Conservation (phyloP, 2,329 filamentous ascomycete species). For the Didymella pomorum region DNA sequence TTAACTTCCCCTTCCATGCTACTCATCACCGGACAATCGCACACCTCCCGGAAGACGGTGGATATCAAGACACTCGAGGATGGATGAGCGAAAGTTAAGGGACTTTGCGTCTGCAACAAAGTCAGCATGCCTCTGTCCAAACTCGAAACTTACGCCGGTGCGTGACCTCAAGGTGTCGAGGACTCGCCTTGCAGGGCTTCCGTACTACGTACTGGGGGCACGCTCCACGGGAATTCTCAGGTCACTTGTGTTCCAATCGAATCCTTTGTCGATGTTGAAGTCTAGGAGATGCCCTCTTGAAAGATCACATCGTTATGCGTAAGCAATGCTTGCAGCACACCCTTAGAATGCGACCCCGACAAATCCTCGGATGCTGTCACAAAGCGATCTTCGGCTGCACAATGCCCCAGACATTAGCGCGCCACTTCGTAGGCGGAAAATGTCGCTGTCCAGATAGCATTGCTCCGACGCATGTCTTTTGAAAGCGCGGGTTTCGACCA, state of each 20-base stretch:
- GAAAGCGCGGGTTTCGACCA: neutral
- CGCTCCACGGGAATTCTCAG: neutral
- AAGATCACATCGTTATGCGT: neutral
- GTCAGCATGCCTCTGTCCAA: neutral
- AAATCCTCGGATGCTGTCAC: neutral
- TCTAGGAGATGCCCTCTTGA: neutral
- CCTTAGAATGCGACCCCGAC: neutral
- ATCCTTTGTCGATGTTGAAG: neutral
- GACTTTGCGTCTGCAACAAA: neutral
- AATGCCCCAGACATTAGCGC: neutral
- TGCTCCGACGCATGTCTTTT: neutral
- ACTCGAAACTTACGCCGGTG: neutral
- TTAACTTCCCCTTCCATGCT: neutral
- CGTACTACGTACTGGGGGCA: too few species aligned
- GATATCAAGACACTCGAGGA: neutral
- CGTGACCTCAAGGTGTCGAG: neutral
- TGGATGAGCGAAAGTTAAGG: neutral
- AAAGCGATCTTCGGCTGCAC: neutral
- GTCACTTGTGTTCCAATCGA: neutral
- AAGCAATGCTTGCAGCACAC: neutral
- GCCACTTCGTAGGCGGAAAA: neutral
- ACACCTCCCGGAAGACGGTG: neutral
- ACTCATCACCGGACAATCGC: neutral
- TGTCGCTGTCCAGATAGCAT: neutral
- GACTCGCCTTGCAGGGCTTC: neutral